These are phyloP conservation scores for Scedosporium minutisporum DNA, from an alignment of 2,329 filamentous ascomycete species.

Conservation along the genomic window DNA sequence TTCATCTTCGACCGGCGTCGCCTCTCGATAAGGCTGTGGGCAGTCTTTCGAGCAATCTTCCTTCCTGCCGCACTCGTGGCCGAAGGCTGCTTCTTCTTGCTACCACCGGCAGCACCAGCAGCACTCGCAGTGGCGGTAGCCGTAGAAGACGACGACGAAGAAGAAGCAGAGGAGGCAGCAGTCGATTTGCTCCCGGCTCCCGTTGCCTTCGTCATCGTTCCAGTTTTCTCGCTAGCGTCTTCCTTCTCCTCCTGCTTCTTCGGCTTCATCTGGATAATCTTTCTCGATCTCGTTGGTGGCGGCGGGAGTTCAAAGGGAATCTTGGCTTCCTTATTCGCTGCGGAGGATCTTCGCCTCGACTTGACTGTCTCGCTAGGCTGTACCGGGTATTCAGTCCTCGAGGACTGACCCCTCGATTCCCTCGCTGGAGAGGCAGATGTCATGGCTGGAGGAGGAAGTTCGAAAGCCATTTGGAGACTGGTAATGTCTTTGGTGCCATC, in stretches of 20 bases:
- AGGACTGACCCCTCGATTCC: constrained; percentile 5
- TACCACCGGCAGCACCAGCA: constrained; percentile 15
- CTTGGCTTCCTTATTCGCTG: constrained; percentile 36
- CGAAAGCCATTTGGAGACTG: constrained; percentile 58
- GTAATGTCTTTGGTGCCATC: constrained; percentile 52
- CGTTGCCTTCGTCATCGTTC: constrained; percentile 10
- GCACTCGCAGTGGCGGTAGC: constrained; percentile 11
- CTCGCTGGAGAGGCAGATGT: constrained; percentile 16
- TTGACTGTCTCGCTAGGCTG: constrained; percentile 43
- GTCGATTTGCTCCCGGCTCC: constrained; percentile 13
- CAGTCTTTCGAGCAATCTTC: constrained; percentile 92
- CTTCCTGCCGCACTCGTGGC: constrained; percentile 76
- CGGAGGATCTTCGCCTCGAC: constrained; percentile 41
- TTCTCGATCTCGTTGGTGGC: constrained; percentile 81
- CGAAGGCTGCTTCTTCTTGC: constrained; percentile 69
- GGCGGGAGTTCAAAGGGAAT: constrained; percentile 75
- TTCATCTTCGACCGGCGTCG: constrained; percentile 94
- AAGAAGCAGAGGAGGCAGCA: constrained; percentile 8
- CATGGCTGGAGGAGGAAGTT: constrained; percentile 69
- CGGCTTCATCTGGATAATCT: constrained; percentile 98
- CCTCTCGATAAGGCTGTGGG: constrained; percentile 89
- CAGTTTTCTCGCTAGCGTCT: constrained; percentile 9
- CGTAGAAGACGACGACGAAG: constrained; percentile 12
- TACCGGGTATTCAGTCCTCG: constrained; percentile 29
- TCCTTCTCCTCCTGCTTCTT: constrained; percentile 30